A percentile compares a stretch with the other conserved stretches of the same genome.
These are phyloP conservation scores for Terana coerulea DNA, from an alignment of 768 basidiomycete species.

Conservation along the genomic window DNA sequence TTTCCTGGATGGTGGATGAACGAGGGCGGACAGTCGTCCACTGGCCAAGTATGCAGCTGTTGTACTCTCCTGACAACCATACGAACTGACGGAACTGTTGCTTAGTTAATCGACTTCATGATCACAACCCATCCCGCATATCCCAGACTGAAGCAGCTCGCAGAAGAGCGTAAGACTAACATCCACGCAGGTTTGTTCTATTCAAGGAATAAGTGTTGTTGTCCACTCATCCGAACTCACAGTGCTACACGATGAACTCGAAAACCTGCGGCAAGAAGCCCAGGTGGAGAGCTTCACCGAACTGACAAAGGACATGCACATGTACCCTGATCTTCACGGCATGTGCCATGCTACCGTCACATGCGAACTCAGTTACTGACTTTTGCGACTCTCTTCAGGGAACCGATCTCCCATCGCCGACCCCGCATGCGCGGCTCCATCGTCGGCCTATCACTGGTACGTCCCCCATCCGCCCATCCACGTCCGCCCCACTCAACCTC, in stretches of 20 bases:
- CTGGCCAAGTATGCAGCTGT: constrained; percentile 66
- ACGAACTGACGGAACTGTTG: neutral
- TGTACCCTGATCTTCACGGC: constrained; percentile 97
- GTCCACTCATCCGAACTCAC: too few relatives aligned
- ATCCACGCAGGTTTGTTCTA: constrained; percentile 51
- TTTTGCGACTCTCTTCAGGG: constrained; percentile 41
- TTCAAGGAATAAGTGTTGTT: neutral
- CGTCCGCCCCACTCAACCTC: neutral
- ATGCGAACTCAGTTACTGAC: neutral
- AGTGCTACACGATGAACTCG: constrained; percentile 76
- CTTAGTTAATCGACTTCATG: constrained; percentile 89
- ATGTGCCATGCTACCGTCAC: constrained; percentile 7
- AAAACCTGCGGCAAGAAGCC: constrained; percentile 55
- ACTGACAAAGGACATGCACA: constrained; percentile 84
- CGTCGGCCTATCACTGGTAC: constrained; percentile 75
- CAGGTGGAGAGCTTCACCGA: constrained; percentile 67
- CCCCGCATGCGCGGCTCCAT: constrained; percentile 90
- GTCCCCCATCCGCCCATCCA: constrained; percentile 13
- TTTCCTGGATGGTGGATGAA: constrained; percentile 99
- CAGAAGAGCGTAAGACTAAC: constrained; percentile 53
- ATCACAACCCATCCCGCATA: constrained; percentile 90
- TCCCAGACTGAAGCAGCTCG: constrained; percentile 57
- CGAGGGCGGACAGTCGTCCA: constrained; percentile 97
- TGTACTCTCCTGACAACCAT: neutral
- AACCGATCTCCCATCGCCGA: constrained; percentile 97